Conservation (phyloP, 2,329 filamentous ascomycete species). For the Gnomoniopsis smithogilvyi region DNA sequence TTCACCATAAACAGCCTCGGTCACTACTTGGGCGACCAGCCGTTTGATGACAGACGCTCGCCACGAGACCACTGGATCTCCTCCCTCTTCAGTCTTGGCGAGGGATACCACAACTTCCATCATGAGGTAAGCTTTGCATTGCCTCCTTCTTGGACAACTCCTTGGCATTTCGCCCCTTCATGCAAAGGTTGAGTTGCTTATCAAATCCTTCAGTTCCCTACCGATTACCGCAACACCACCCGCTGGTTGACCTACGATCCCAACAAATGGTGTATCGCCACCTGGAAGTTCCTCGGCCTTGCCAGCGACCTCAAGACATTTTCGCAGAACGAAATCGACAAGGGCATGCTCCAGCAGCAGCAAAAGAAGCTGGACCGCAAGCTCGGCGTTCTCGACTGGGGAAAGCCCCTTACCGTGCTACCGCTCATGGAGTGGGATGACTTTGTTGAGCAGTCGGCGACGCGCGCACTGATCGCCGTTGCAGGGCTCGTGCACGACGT, state of each 20-base stretch:
- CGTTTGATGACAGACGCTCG: slow-evolving; percentile 69
- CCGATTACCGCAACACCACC: slow-evolving; percentile 68
- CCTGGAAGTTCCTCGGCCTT: slow-evolving; percentile 63
- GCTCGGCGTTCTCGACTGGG: slow-evolving; percentile 63
- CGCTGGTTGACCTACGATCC: slow-evolving; percentile 70
- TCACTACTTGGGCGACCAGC: slow-evolving; percentile 59
- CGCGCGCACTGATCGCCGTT: slow-evolving; percentile 71
- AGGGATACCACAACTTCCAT: slow-evolving; percentile 74
- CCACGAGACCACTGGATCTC: slow-evolving; percentile 67
- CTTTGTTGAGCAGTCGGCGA: slow-evolving; percentile 73
- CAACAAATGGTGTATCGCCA: slow-evolving; percentile 69
- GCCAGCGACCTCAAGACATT: slow-evolving; percentile 68
- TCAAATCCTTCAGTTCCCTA: slow-evolving; percentile 47
- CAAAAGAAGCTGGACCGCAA: slow-evolving; percentile 68
- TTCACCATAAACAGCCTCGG: slow-evolving; percentile 53
- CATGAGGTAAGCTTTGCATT: slow-evolving; percentile 43
- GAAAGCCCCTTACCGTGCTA: slow-evolving; percentile 54
- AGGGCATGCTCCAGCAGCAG: slow-evolving; percentile 62
- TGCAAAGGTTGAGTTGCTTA: neutral
- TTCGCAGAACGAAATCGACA: slow-evolving; percentile 66
- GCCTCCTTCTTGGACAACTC: neutral
- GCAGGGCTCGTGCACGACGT: slow-evolving; percentile 86
- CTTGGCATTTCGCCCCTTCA: neutral
- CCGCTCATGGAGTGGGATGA: slow-evolving; percentile 85
- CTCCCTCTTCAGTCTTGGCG: slow-evolving; percentile 63